Base-by-base conservation (phyloP, 441 rosid species). In the Adansonia grandidieri region DNA sequence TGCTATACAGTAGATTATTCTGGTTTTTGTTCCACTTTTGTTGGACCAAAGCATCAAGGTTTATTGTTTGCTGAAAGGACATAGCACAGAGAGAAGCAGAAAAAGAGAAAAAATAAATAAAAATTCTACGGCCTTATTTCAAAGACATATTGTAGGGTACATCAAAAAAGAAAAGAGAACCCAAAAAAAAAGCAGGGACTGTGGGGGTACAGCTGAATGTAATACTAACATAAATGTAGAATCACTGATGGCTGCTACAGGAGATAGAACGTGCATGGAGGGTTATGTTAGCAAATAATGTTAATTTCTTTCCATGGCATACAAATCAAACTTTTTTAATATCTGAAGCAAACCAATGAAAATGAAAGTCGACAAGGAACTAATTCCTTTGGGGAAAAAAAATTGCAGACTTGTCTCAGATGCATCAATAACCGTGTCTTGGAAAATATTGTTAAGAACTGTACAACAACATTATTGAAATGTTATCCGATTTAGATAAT, bases 11-110 rank as follows among this genome's bases (percentile, higher is more conserved):
- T 9, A 42, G 17, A 14, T 45, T 56, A 53, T 40, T n/a, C 1
- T 15, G 13, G 42, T 15, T 48, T 66, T 24, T 77, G 64, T 77
- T 47, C 32, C 64, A 15, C 45, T 50, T 77, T 60, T 20, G 24
- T 40, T 42, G 75, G 69, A 64, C 77, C 74, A 65, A 17, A 37
- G 5, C n/a, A 0, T 37, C 22, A 56, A 54, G 37, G 56, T 10
- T 19, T 68, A 19, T 10, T 45, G 56, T 45, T 68, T 8, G n/a
- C 71, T 68, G 37, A 68, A 45, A 68, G 72, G 32, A 68, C 70
- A 65, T 3, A 42, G 28, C 32, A 66, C 53, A n/a, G 11, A 4
- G 68, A n/a, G 0, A 20, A 2, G 2, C 7, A 9, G 44, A 3
- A 2, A 45, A 15, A 6, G 8, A 17, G 2, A 66, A 11, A 20